Evolutionary conservation across 768 basidiomycete species (phyloP), one percentile per base, ranked within the genome.

Genomic region (Suillus fuscotomentosus): DNA sequence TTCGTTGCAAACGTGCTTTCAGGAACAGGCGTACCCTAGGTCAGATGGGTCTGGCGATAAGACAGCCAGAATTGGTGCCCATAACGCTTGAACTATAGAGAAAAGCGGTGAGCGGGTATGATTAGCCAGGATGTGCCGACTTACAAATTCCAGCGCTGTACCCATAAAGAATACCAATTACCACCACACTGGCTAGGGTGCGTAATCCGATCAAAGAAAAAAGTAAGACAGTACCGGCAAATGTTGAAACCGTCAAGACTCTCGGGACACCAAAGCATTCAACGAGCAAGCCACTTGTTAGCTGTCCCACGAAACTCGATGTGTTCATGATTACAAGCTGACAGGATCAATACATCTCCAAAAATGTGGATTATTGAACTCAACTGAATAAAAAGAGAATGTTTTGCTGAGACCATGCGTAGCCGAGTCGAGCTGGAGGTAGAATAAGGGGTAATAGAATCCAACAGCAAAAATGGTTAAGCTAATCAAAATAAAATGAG

Each of bases 371-470:
- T 34, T 45, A 14, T 6, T 43, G 43, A 24, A 73, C 78, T 47
- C 69, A 75, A 87, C 87, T 48, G 81, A 81, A 67, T 88, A 87
- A 66, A 88, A 88, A 0, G 87, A 84, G n/a, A 88, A 75, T 6
- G 71, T 73, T 3, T 78, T 73, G 38, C 76, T 73, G 20, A 86
- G 73, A 1, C 80, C 82, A 54, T 84, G 83, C 60, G 75, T 77
- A 24, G 83, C 77, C 1, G 86, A 78, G 53, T 84, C 79, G 17
- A 88, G 75, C 66, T 89, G 88, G 27, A 89, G 73, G 69, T 86
- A 88, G 74, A 86, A 88, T 34, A 86, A 75, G 1, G 86, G 85
- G 63, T 83, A 84, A 68, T 82, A 87, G 45, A 86, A 72, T 1
- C 81, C 84, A 5, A 78, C 65, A 24, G 81, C 70, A 27, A 77